Evolutionary conservation across 192 early-diverging fungal genomes (phyloP).

Genomic region (Backusella circina): DNA sequence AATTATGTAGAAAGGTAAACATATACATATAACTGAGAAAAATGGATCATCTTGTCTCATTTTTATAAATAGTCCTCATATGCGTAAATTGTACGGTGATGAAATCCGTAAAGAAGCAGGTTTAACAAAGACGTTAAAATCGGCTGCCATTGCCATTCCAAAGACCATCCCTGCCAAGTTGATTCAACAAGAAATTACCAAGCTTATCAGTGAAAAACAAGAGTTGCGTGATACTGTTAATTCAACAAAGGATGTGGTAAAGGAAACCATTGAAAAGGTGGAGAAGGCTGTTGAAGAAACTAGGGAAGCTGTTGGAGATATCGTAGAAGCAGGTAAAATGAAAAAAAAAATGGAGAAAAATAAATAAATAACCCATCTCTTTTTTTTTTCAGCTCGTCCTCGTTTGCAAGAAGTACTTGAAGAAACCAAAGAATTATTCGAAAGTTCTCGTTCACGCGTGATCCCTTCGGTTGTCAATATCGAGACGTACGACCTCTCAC

Average conservation of each 20-base stretch:
- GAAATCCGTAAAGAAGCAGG: slow-evolving; percentile 83
- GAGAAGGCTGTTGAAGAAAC: slow-evolving; percentile 66
- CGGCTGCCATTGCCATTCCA: slow-evolving; percentile 58
- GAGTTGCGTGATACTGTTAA: slow-evolving; percentile 43
- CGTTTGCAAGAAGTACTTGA: slow-evolving; percentile 45
- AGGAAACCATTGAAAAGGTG: slow-evolving; percentile 49
- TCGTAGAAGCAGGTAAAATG: slow-evolving; percentile 41
- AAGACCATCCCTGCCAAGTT: slow-evolving; percentile 51
- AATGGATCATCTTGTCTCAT: neutral
- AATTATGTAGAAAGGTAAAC: slow-evolving; percentile 70
- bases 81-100: slow-evolving; percentile 84
- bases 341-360: neutral
- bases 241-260: slow-evolving; percentile 42
- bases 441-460: slow-evolving; percentile 31
- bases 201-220: slow-evolving; percentile 49
- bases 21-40: neutral
- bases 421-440: slow-evolving; percentile 40
- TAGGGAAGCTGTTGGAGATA: slow-evolving; percentile 40
- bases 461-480: slow-evolving; percentile 38
- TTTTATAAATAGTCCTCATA: slow-evolving; percentile 65
- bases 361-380: neutral
- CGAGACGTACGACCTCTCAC: slow-evolving; percentile 37
- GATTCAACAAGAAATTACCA: slow-evolving; percentile 39
- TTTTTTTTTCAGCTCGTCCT: slow-evolving; percentile 33
- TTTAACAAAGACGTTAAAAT: slow-evolving; percentile 64